phyloP scores from a whole-genome alignment of 192 early-diverging fungal species.

The Coemansia aciculifera region DNA sequence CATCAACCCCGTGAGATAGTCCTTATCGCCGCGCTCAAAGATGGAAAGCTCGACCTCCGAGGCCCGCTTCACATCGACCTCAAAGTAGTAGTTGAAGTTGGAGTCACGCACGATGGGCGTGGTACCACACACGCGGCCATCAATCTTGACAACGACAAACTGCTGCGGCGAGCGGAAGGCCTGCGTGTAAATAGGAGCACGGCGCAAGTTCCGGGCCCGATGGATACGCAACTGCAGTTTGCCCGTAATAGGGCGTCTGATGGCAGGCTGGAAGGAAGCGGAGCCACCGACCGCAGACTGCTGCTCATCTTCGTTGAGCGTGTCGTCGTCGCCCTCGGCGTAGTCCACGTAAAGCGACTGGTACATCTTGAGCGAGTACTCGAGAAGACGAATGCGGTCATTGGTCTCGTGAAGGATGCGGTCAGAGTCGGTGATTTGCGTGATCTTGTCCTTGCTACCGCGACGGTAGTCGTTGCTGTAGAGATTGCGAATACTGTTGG shows the following conservation, averaged over 20 bases:
- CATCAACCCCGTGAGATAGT: conserved; percentile 76
- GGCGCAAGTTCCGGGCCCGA: conserved; percentile 61
- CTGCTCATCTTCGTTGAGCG: conserved; percentile 28
- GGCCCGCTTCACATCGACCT: conserved; percentile 84
- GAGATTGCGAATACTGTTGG: conserved; percentile 45
- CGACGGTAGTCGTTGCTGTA: conserved; percentile 54
- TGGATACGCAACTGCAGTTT: conserved; percentile 68
- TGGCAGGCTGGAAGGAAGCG: conserved; percentile 55
- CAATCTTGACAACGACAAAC: conserved; percentile 78
- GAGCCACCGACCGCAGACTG: background rate
- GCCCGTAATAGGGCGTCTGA: conserved; percentile 72
- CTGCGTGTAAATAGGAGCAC: conserved; percentile 57
- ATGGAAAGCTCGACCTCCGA: conserved; percentile 91
- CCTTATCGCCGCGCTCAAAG: conserved; percentile 77
- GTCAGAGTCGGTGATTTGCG: conserved; percentile 44
- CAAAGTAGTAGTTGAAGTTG: conserved; percentile 83
- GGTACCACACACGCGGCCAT: conserved; percentile 74
- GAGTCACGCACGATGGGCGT: conserved; percentile 74
- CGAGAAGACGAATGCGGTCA: conserved; percentile 74
- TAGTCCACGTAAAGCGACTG: conserved; percentile 80
- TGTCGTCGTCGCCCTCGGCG: conserved; percentile 73
- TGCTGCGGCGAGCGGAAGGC: conserved; percentile 64
- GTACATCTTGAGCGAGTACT: conserved; percentile 80
- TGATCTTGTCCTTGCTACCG: conserved; percentile 55
- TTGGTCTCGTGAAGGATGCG: conserved; percentile 59